Evolutionary conservation across 2,329 filamentous ascomycete genomes (phyloP).

Genomic region (Arthrobotrys musiformis): DNA sequence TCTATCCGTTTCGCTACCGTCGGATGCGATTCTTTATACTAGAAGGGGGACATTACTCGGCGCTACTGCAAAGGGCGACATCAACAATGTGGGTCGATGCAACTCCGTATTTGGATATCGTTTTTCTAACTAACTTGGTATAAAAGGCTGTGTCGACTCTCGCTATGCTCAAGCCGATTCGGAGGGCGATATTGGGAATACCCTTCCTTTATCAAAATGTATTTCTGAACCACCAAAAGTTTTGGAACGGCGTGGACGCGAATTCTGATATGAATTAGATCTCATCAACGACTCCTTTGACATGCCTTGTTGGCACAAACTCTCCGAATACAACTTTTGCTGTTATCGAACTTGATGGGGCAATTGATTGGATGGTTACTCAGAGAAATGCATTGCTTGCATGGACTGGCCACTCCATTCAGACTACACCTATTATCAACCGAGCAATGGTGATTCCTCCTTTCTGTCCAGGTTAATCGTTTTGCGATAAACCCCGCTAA

Average conservation of each 20-base stretch:
- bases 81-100: constrained; percentile 77
- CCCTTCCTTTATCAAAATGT: constrained; percentile 91
- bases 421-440: constrained; percentile 79
- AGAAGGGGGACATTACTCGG: constrained; percentile 89
- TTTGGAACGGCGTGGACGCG: not conserved
- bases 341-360: constrained; percentile 88
- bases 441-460: constrained; percentile 69
- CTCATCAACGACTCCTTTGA: constrained; percentile 84
- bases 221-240: not conserved
- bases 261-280: constrained; percentile 14
- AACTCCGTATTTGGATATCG: not conserved
- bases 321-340: constrained; percentile 87
- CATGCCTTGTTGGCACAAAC: constrained; percentile 86
- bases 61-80: constrained; percentile 77
- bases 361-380: constrained; percentile 92
- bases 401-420: constrained; percentile 91
- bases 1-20: constrained; percentile 89
- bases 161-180: constrained; percentile 84
- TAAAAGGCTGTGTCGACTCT: constrained; percentile 84
- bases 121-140: constrained; percentile 4
- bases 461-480: not conserved
- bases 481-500: constrained; percentile 61
- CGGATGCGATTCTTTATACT: constrained; percentile 93
- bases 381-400: constrained; percentile 90
- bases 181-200: constrained; percentile 81